phyloP scores from a whole-genome alignment of 2,329 filamentous ascomycete species.

The Lasiodiplodia citricola region DNA sequence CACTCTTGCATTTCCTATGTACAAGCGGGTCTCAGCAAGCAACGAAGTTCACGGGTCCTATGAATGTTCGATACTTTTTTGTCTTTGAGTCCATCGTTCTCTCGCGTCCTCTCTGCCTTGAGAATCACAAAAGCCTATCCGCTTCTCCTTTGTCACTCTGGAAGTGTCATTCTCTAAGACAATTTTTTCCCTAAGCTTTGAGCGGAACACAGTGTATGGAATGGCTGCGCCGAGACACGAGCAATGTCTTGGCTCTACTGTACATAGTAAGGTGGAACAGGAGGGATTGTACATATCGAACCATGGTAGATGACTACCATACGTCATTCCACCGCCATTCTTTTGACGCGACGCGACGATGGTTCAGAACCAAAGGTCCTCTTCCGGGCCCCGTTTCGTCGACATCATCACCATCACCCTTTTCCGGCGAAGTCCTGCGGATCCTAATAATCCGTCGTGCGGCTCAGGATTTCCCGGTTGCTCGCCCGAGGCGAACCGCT shows the following conservation, averaged over 20 bases:
- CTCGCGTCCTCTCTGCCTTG: neutral
- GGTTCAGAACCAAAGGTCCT: no score
- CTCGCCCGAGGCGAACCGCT: no score
- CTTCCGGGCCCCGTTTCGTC: no score
- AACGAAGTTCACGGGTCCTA: conserved; percentile 16
- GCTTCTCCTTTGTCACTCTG: neutral
- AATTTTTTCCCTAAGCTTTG: neutral
- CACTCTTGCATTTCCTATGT: neutral
- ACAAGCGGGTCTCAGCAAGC: neutral
- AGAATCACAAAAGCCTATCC: neutral
- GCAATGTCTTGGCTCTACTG: neutral
- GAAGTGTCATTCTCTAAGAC: neutral
- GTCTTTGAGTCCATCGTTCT: neutral
- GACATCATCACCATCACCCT: no score
- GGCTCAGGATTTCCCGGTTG: no score
- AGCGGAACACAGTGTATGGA: neutral
- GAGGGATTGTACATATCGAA: neutral
- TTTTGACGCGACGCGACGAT: no score
- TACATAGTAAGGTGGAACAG: neutral
- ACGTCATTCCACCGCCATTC: neutral
- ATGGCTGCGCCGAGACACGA: neutral
- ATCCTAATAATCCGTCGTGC: no score
- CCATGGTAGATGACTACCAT: neutral
- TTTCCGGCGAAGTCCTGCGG: no score
- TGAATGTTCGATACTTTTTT: neutral